Conservation (phyloP, 2,329 filamentous ascomycete species). For the Dothiorella sarmentorum region DNA sequence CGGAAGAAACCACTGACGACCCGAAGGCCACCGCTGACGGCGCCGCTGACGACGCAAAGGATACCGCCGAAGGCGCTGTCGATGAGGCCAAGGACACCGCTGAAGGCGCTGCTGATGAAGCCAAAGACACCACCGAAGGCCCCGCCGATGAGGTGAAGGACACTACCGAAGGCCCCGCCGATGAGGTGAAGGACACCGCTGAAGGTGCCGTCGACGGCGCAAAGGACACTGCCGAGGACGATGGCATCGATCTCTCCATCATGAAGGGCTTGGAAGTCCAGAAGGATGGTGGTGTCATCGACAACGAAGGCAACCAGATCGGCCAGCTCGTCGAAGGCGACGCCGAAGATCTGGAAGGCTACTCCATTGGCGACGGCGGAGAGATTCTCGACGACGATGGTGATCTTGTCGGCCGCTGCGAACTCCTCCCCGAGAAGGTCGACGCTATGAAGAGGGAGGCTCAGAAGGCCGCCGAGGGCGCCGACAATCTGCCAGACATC, state of each 20-base stretch:
- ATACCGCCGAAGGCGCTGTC: constrained; percentile 16
- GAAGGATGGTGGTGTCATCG: constrained; percentile 53
- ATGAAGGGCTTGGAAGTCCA: constrained; percentile 52
- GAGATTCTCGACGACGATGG: constrained; percentile 56
- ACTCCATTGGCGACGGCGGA: constrained; percentile 52
- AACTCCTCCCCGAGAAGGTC: constrained; percentile 47
- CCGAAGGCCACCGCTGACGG: constrained; percentile 25
- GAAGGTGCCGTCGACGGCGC: too few relatives aligned
- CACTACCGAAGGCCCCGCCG: constrained; percentile 23
- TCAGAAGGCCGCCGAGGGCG: constrained; percentile 28
- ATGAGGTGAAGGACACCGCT: too few relatives aligned
- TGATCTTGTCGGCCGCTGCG: constrained; percentile 52
- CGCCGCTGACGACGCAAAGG: constrained; percentile 19
- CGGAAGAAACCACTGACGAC: constrained; percentile 18
- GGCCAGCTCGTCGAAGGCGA: constrained; percentile 52
- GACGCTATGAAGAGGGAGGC: constrained; percentile 35
- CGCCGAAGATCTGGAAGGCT: constrained; percentile 51
- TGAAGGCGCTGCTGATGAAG: constrained; percentile 22
- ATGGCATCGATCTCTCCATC: constrained; percentile 44
- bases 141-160: constrained; percentile 24
- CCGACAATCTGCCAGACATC: constrained; percentile 42
- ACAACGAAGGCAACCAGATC: constrained; percentile 48
- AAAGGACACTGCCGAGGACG: too few relatives aligned
- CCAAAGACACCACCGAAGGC: constrained; percentile 22
- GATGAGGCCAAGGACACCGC: constrained; percentile 23